Evolutionary conservation across 2,329 filamentous ascomycete genomes (phyloP).

Genomic region (Ascocoryne sarcoides): DNA sequence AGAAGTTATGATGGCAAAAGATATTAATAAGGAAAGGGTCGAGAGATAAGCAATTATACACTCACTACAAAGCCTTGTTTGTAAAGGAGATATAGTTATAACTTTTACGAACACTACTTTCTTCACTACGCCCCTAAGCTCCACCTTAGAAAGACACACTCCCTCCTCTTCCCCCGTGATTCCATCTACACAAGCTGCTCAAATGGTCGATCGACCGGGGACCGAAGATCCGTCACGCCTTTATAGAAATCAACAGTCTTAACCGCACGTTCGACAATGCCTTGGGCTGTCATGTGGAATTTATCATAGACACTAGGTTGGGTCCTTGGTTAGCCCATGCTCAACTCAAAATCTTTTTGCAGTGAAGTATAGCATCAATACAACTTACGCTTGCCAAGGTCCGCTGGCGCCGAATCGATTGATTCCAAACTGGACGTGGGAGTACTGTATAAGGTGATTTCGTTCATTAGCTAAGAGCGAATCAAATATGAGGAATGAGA

Average conservation of each 20-base stretch:
- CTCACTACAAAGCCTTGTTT: too few species aligned
- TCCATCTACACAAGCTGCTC: too few species aligned
- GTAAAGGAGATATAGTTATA: too few species aligned
- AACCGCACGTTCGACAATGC: background rate
- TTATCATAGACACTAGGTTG: background rate
- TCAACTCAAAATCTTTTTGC: background rate
- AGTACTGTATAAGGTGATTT: background rate
- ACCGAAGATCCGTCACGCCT: background rate
- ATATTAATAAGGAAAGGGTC: too few species aligned
- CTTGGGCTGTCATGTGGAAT: background rate
- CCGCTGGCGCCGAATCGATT: conserved; percentile 1
- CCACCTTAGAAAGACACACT: too few species aligned
- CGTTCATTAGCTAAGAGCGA: too few species aligned
- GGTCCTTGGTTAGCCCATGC: too few species aligned
- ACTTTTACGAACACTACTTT: conserved; percentile 5
- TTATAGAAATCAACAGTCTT: background rate
- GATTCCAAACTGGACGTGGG: conserved; percentile 1
- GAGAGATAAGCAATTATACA: too few species aligned
- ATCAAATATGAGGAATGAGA: too few species aligned
- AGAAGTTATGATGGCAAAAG: too few species aligned
- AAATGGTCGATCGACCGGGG: too few species aligned
- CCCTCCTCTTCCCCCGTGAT: background rate
- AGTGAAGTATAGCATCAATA: background rate
- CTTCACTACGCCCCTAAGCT: too few species aligned
- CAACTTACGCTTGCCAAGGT: background rate